A percentile compares a stretch with the other conserved stretches of the same genome.
These are phyloP conservation scores for Beauveria scarabaeidicola DNA, from an alignment of 2,329 filamentous ascomycete species.

Conservation along the genomic window DNA sequence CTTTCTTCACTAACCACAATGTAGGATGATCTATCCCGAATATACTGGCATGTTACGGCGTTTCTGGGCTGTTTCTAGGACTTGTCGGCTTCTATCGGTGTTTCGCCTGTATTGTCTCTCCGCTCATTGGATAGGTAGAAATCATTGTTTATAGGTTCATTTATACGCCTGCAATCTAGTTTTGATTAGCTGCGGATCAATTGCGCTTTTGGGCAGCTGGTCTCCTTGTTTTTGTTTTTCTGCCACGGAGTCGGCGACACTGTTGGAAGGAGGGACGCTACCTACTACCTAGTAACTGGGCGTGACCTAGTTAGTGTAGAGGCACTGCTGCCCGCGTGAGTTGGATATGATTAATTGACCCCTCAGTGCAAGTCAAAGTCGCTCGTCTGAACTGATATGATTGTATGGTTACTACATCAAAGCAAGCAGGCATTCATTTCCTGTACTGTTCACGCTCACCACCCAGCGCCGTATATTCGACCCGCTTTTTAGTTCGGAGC, in stretches of 20 bases:
- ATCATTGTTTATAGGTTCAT: not conserved
- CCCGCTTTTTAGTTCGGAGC: slow-evolving; percentile 8
- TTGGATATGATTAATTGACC: too few relatives aligned
- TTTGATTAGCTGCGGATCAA: not conserved
- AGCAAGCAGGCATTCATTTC: not conserved
- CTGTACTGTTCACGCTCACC: not conserved
- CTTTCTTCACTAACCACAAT: slow-evolving; percentile 25
- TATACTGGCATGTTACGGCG: slow-evolving; percentile 13
- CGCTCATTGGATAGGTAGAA: slow-evolving; percentile 4
- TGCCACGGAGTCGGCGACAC: not conserved
- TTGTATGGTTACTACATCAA: not conserved
- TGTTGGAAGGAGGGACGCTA: not conserved
- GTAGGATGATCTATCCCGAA: slow-evolving; percentile 22
- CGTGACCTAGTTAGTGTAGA: not conserved
- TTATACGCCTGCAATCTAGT: not conserved
- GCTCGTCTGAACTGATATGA: too few relatives aligned
- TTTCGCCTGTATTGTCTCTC: not conserved
- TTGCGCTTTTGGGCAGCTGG: not conserved
- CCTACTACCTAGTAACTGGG: not conserved
- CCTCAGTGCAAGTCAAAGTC: too few relatives aligned
- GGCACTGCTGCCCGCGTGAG: too few relatives aligned
- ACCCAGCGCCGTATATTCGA: not conserved
- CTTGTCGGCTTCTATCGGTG: not conserved
- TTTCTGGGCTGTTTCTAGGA: not conserved
- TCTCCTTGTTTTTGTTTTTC: not conserved